Conservation (phyloP, 1,139 yeast genomes). For the Yamadazyma oceani region DNA sequence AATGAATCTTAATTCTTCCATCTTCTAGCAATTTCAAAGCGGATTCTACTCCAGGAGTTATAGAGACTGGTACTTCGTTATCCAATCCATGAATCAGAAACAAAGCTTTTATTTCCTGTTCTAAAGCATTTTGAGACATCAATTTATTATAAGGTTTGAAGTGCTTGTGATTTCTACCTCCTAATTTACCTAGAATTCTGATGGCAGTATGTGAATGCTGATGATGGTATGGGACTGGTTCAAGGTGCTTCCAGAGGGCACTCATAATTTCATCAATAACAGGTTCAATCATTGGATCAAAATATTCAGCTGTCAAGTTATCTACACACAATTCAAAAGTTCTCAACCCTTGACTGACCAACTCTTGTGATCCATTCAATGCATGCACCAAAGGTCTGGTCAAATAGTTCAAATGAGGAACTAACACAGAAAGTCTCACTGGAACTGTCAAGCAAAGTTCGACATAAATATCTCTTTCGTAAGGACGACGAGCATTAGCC, state of each 20-base stretch:
- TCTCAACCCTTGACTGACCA: conserved; percentile 90
- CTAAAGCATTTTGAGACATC: conserved; percentile 53
- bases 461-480: conserved; percentile 90
- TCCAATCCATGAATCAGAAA: conserved; percentile 72
- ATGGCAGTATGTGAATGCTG: conserved; percentile 94
- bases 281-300: conserved; percentile 96
- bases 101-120: conserved; percentile 68
- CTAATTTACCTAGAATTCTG: conserved; percentile 89
- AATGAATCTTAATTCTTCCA: conserved; percentile 61
- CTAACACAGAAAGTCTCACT: conserved; percentile 85
- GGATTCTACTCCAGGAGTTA: conserved; percentile 80
- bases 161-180: conserved; percentile 91
- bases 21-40: conserved; percentile 72
- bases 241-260: conserved; percentile 87
- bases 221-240: conserved; percentile 90
- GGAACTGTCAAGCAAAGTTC: conserved; percentile 96
- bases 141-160: conserved; percentile 72
- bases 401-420: conserved; percentile 84
- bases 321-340: conserved; percentile 97
- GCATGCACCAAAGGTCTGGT: conserved; percentile 93
- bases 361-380: conserved; percentile 84
- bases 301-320: conserved; percentile 91
- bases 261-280: conserved; percentile 91
- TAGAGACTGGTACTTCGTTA: conserved; percentile 61
- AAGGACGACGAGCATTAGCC: conserved; percentile 79